Evolutionary conservation across 768 basidiomycete genomes (phyloP), one percentile per base, ranked within the genome.

Genomic region (Boletus subparvulus): DNA sequence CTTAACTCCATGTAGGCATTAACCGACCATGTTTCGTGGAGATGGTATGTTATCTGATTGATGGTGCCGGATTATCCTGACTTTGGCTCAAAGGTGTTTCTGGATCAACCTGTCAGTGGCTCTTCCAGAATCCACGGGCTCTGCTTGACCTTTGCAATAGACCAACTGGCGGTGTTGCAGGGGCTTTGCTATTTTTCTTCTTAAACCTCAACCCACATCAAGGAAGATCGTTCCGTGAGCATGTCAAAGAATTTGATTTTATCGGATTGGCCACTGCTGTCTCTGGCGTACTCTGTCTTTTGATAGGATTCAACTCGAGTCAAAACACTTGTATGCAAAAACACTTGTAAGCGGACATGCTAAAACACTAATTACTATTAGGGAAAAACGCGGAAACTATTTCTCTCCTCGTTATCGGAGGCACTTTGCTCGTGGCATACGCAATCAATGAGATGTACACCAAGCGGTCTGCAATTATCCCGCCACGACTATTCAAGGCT

Each of bases 231-330:
- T 62, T 76, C 39, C 59, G 57, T n/a, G 59, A 73, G 8, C 69
- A 76, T 36, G 55, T 69, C 39, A 51, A 50, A 17, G 67, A 72
- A 50, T 79, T 79, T 59, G 77, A 79, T 65, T 73, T 76, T 53
- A 6, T 71, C 49, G 78, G 78, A n/a, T 64, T 79, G 26, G 36
- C 61, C 32, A 64, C 72, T 9, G 64, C 72, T 24, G 65, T 79
- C 33, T 46, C 54, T 19, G 75, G 74, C 28, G 67, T 77, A 35
- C 63, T 75, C 21, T 73, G 74, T 58, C 59, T 78, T 9, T 62
- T 78, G 26, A 47, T 78, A 9, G 78, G 76, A 11, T 75, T 78
- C 58, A 72, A 73, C 57, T 65, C 68, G 12, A 69, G 70, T 26
- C 68, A 75, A 59, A 67, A 59, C 0, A 59, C 62, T 4, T 78